Evolutionary conservation across 257 asterid genomes (phyloP).

Genomic region (Pogostemon cablin): DNA sequence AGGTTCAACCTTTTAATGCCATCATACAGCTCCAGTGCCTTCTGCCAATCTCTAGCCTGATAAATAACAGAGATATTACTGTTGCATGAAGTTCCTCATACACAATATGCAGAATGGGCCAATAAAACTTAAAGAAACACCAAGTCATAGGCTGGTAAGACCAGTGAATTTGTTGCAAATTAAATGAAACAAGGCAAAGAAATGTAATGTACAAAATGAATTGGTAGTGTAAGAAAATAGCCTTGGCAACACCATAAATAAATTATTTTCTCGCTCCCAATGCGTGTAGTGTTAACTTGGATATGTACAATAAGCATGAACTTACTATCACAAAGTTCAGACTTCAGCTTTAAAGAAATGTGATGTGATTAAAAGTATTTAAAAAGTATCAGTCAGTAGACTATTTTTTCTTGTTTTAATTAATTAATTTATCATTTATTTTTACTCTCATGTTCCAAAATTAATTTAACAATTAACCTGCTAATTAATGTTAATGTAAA

Average conservation of each 20-base stretch:
- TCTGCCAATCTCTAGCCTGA: conserved; percentile 88
- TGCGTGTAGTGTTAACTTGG: conserved; percentile 16
- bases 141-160: conserved; percentile 24
- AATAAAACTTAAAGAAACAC: conserved; percentile 17
- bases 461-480: neutral
- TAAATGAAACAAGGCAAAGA: conserved; percentile 11
- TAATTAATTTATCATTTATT: too few species aligned
- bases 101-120: conserved; percentile 11
- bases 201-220: conserved; percentile 4
- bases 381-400: neutral
- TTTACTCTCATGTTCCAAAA: conserved; percentile 23
- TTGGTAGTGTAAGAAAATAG: conserved; percentile 16
- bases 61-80: conserved; percentile 33
- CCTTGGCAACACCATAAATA: conserved; percentile 13
- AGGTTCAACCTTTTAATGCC: conserved; percentile 63
- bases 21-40: conserved; percentile 81
- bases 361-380: neutral
- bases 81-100: neutral
- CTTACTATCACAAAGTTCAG: conserved; percentile 16
- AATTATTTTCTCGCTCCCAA: conserved; percentile 14
- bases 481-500: conserved; percentile 22
- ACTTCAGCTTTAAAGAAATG: conserved; percentile 20
- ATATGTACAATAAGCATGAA: conserved; percentile 18
- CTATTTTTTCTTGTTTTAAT: neutral
- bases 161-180: conserved; percentile 14